Evolutionary conservation across 2,329 filamentous ascomycete species (phyloP).

Genomic region (Fusarium subtropicale): DNA sequence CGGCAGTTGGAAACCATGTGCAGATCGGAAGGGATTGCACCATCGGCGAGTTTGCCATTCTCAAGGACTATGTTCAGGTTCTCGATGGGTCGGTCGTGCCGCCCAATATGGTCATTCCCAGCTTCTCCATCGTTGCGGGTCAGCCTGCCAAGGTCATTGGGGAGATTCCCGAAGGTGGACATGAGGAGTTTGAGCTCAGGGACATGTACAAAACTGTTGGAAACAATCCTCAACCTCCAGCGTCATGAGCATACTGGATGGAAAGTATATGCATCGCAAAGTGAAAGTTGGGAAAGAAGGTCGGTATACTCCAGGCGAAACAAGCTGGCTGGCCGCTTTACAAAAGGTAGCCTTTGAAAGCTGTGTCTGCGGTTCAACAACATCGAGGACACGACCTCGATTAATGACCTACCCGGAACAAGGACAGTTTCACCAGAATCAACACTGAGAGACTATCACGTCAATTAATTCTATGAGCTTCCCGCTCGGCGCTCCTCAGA

Average conservation of each 20-base stretch:
- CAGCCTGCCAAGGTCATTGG: slow-evolving; percentile 82
- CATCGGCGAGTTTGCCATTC: slow-evolving; percentile 86
- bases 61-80: slow-evolving; percentile 93
- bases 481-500: no score
- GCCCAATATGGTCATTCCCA: slow-evolving; percentile 89
- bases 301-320: no score
- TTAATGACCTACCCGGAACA: background rate
- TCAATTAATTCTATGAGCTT: background rate
- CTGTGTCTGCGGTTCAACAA: background rate
- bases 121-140: slow-evolving; percentile 91
- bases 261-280: background rate
- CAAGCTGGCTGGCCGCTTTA: background rate
- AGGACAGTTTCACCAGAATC: no score
- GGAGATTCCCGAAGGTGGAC: slow-evolving; percentile 79
- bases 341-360: background rate
- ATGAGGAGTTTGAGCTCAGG: slow-evolving; percentile 72
- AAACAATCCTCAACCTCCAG: slow-evolving; percentile 61
- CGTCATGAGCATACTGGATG: slow-evolving; percentile 36
- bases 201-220: slow-evolving; percentile 74
- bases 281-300: background rate
- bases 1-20: slow-evolving; percentile 85
- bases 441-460: background rate
- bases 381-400: background rate
- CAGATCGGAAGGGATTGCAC: slow-evolving; percentile 82
- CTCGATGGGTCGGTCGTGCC: slow-evolving; percentile 87